phyloP scores from a whole-genome alignment of 139 green algal genomes.

The Axilococcus clingmanii region DNA sequence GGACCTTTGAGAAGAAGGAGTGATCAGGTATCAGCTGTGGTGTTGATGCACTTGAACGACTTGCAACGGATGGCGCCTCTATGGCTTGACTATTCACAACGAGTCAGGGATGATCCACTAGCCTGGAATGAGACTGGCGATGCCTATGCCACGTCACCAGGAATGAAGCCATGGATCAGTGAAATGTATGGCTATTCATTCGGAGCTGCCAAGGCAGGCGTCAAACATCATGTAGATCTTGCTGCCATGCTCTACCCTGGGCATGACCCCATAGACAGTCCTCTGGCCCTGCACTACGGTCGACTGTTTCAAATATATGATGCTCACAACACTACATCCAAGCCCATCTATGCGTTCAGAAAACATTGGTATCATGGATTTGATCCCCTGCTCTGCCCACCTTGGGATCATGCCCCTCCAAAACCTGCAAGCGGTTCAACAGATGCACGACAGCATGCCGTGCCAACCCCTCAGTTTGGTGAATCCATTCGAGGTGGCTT shows the following conservation, averaged over 20 bases:
- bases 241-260: slow-evolving; percentile 76
- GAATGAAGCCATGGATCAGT: slow-evolving; percentile 29
- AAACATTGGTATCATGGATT: slow-evolving; percentile 75
- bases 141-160: slow-evolving; percentile 24
- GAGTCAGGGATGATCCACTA: slow-evolving; percentile 24
- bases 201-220: slow-evolving; percentile 45
- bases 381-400: slow-evolving; percentile 52
- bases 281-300: slow-evolving; percentile 83
- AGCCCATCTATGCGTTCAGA: slow-evolving; percentile 48
- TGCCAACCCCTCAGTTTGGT: slow-evolving; percentile 25
- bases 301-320: slow-evolving; percentile 39
- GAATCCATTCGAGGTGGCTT: slow-evolving; percentile 23
- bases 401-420: slow-evolving; percentile 37
- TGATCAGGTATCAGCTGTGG: slow-evolving; percentile 68
- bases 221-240: slow-evolving; percentile 66
- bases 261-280: slow-evolving; percentile 36
- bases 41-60: slow-evolving; percentile 70
- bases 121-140: slow-evolving; percentile 47
- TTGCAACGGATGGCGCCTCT: slow-evolving; percentile 53
- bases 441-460: too few relatives aligned
- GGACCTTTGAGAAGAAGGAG: slow-evolving; percentile 21
- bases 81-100: slow-evolving; percentile 65
- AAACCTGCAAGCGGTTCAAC: slow-evolving; percentile 33
- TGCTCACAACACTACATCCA: too few relatives aligned
- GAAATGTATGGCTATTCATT: slow-evolving; percentile 70